Evolutionary conservation across 2,329 filamentous ascomycete species (phyloP), one percentile per base, ranked within the genome.

Genomic region (Nannizziopsis barbatae): DNA sequence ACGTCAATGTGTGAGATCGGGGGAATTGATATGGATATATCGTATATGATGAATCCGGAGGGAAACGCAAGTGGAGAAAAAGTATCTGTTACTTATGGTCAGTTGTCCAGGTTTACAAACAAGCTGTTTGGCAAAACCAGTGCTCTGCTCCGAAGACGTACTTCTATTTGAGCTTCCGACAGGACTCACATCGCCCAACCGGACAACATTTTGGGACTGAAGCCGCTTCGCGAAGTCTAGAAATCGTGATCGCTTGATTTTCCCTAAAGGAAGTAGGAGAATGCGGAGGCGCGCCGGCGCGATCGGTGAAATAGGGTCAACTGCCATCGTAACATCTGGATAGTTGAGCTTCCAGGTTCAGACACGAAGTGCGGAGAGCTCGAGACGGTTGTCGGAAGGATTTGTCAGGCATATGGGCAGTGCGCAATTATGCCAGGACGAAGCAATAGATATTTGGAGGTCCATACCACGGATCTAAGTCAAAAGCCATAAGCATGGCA

Each of bases 41-140:
- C 84, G 74, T 92, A 95, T 58, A 95, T 76, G 52, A 96, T 83
- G 60, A 82, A 81, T 52, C 90, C 90, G 57, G 81, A 78, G 9
- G 87, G 88, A 65, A 92, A 95, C 11, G 84, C 86, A 59, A 92
- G 72, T 36, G 90, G 90, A 50, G 87, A 94, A 68, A 96, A 95
- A 81, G 92, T 89, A 67, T 87, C 88, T 95, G 64, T 46, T 52
- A n/a, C 22, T 20, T 17, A 35, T 9, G 14, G 3, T 14, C n/a
- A 6, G 35, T 49, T 38, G 43, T 33, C 31, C 6, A 17, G 31
- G 38, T 31, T 1, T 15, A 17, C n/a, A 15, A 46, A 17, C 7
- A 30, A 5, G 12, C 27, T n/a, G 12, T 9, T n/a, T 42, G 8
- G 11, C 52, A 36, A 52, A 52, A 37, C 52, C 17, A 49, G 10